These are phyloP conservation scores for Trichoderma semiorbis DNA, from an alignment of 2,329 filamentous ascomycete genomes.

Conservation along the genomic window DNA sequence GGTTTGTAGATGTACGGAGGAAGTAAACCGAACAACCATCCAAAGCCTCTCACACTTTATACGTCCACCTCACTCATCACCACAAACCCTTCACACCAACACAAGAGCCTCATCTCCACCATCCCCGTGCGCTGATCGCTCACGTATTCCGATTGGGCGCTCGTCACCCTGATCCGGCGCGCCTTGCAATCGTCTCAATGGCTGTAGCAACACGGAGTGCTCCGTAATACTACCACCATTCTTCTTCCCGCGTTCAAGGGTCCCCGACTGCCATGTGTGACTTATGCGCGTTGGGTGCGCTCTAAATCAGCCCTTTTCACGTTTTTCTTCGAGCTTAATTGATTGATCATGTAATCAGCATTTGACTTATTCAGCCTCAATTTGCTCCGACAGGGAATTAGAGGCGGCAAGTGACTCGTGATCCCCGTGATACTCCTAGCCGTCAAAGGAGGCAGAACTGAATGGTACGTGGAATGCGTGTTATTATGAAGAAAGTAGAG, in stretches of 20 bases:
- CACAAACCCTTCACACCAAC: not conserved
- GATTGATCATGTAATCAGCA: not conserved
- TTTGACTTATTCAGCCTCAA: not conserved
- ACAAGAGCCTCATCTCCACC: not conserved
- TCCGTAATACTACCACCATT: not conserved
- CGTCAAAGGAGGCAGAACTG: not conserved
- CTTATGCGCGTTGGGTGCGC: not conserved
- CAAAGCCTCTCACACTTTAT: not conserved
- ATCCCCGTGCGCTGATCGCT: not conserved
- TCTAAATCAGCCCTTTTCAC: not conserved
- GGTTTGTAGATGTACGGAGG: not conserved
- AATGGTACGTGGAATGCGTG: not conserved
- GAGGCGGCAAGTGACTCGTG: not conserved
- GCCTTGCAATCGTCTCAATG: not conserved
- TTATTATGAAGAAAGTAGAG: not conserved
- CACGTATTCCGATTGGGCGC: not conserved
- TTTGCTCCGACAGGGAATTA: not conserved
- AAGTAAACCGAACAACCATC: not conserved
- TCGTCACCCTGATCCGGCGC: not conserved
- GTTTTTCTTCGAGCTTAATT: not conserved
- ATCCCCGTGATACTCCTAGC: not conserved
- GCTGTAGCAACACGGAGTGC: not conserved
- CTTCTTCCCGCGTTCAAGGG: not conserved
- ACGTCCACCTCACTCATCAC: not conserved
- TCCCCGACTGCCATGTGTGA: not conserved